Evolutionary conservation across 2,329 filamentous ascomycete species (phyloP).

Genomic region (Plectosphaerella plurivora): DNA sequence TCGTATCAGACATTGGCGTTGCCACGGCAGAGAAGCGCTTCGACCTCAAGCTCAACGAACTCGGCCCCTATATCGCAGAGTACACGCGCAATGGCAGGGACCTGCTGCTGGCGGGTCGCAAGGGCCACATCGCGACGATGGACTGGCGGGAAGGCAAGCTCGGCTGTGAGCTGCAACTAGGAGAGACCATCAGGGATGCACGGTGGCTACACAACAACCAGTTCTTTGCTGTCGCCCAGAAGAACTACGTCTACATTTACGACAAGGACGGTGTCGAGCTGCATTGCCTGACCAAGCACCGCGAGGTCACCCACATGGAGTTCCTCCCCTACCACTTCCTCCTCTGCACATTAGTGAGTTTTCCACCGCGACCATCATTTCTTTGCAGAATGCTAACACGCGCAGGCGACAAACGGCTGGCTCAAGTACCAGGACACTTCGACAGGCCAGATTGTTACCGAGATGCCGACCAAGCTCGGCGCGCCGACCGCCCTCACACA

Average conservation of each 20-base stretch:
- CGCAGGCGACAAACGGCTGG: constrained; percentile 72
- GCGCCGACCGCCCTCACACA: constrained; percentile 79
- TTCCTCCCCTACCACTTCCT: constrained; percentile 97
- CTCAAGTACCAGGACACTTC: constrained; percentile 95
- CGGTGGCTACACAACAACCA: constrained; percentile 95
- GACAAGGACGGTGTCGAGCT: constrained; percentile 86
- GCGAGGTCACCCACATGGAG: constrained; percentile 89
- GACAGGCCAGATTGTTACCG: constrained; percentile 82
- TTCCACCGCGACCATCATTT: not conserved
- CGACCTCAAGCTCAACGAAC: constrained; percentile 73
- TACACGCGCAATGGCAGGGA: constrained; percentile 88
- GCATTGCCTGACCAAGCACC: constrained; percentile 84
- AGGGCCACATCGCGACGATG: constrained; percentile 94
- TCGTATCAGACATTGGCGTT: constrained; percentile 67
- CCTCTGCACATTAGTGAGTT: constrained; percentile 73
- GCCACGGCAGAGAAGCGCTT: constrained; percentile 92
- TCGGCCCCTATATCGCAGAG: constrained; percentile 85
- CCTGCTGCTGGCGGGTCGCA: constrained; percentile 78
- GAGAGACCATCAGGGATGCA: constrained; percentile 84
- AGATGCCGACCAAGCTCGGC: constrained; percentile 80
- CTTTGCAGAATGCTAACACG: constrained; percentile 13
- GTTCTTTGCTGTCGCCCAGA: constrained; percentile 91
- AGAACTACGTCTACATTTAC: constrained; percentile 96
- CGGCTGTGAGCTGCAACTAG: constrained; percentile 84
- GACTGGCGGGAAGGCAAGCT: constrained; percentile 93